phyloP scores from a whole-genome alignment of 306 rosid genomes.

The Cyclanthera cordifolia region DNA sequence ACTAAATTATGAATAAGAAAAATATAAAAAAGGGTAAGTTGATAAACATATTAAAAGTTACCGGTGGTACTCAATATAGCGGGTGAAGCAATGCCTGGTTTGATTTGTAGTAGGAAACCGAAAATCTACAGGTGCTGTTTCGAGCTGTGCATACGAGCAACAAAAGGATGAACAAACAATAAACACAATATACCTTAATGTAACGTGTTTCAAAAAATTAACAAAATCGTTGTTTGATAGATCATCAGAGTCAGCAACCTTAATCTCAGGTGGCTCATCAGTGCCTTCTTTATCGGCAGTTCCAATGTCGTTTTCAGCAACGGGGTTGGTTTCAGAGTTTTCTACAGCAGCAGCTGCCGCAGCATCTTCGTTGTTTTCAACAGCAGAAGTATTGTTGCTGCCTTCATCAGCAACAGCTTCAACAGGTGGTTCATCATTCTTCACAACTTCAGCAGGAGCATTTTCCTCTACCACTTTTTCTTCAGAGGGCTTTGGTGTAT shows the following conservation, averaged over 20 bases:
- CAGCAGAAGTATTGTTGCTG: conserved; percentile 17
- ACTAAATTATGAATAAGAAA: neutral
- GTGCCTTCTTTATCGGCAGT: conserved; percentile 36
- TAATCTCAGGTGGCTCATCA: conserved; percentile 65
- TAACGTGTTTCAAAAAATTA: neutral
- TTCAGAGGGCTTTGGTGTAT: conserved; percentile 34
- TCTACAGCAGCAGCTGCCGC: conserved; percentile 32
- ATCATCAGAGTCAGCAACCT: conserved; percentile 39
- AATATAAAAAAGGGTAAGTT: neutral
- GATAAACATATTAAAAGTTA: conserved; percentile 10
- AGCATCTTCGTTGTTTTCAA: conserved; percentile 35
- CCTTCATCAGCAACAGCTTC: conserved; percentile 24
- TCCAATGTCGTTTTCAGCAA: conserved; percentile 20
- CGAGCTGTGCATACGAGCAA: conserved; percentile 60
- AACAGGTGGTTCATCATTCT: conserved; percentile 30
- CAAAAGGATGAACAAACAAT: conserved; percentile 7
- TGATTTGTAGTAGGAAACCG: conserved; percentile 97
- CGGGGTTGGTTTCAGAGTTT: conserved; percentile 18
- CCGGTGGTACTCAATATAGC: conserved; percentile 85
- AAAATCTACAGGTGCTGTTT: conserved; percentile 90
- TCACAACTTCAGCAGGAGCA: conserved; percentile 35
- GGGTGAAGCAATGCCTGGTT: conserved; percentile 96
- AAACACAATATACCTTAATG: neutral
- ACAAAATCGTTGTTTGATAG: neutral
- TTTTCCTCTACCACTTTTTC: conserved; percentile 48